phyloP scores from a whole-genome alignment of 2,329 filamentous ascomycete genomes.

The Cercospora brassicicola region DNA sequence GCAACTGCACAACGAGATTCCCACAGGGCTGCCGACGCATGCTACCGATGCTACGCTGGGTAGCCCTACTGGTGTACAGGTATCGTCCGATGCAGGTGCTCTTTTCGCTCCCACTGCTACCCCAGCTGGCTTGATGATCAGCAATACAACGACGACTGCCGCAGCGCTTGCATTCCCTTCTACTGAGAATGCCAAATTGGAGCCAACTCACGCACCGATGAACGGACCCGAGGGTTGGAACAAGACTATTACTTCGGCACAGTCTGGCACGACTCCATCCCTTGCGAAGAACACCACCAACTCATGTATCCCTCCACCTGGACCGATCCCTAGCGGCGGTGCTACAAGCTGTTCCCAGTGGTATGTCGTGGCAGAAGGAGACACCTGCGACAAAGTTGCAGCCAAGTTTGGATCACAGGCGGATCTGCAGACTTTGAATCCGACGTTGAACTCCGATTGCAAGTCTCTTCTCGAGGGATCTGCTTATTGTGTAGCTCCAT shows the following conservation, averaged over 20 bases:
- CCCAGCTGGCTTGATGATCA: background rate
- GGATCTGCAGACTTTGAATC: background rate
- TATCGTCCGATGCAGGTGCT: background rate
- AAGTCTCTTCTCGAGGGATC: background rate
- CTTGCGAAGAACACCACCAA: background rate
- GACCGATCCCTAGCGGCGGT: background rate
- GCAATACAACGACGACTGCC: background rate
- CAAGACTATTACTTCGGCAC: background rate
- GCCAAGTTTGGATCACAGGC: background rate
- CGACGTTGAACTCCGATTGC: background rate
- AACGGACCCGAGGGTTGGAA: background rate
- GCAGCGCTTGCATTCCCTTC: background rate
- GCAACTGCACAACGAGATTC: background rate
- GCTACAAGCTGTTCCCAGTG: background rate
- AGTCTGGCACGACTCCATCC: background rate
- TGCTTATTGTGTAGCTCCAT: slow-evolving; percentile 6
- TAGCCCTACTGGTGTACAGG: background rate
- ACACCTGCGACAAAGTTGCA: background rate
- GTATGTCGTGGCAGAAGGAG: background rate
- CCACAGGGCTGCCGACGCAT: background rate
- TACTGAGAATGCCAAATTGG: background rate
- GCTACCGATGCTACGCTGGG: background rate
- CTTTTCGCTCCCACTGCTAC: background rate
- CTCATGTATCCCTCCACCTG: background rate
- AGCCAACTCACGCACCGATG: background rate